phyloP scores from a whole-genome alignment of 2,329 filamentous ascomycete genomes.

The Lasiodiplodia citricola region DNA sequence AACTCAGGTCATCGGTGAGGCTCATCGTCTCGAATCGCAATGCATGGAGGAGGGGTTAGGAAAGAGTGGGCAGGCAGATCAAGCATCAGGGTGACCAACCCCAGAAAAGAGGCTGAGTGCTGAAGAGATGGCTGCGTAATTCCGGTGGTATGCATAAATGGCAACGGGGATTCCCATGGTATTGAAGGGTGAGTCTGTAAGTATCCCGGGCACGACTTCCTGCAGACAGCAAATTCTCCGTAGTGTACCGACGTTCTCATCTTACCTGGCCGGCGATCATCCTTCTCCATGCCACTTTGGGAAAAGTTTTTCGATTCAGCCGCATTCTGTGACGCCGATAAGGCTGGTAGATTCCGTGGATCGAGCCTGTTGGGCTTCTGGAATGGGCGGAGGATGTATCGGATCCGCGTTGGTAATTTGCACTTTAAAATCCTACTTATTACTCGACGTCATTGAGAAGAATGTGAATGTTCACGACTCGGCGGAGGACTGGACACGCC shows the following conservation, averaged over 20 bases:
- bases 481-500: neutral
- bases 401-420: neutral
- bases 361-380: neutral
- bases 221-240: slow-evolving; percentile 5
- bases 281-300: too few species aligned
- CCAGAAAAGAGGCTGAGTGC: neutral
- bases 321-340: slow-evolving; percentile 1
- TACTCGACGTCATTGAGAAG: neutral
- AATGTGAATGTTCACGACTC: too few species aligned
- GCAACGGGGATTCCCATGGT: neutral
- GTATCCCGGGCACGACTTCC: neutral
- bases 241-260: neutral
- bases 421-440: neutral
- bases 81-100: neutral
- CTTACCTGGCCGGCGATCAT: neutral
- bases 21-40: neutral
- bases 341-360: neutral
- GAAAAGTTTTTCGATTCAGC: neutral
- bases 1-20: slow-evolving; percentile 3
- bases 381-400: neutral
- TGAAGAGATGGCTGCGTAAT: neutral
- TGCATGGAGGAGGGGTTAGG: neutral
- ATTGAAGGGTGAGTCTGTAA: neutral
- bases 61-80: neutral
- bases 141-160: neutral